Conservation (phyloP, 768 basidiomycete species). For the Royoungia palumana region DNA sequence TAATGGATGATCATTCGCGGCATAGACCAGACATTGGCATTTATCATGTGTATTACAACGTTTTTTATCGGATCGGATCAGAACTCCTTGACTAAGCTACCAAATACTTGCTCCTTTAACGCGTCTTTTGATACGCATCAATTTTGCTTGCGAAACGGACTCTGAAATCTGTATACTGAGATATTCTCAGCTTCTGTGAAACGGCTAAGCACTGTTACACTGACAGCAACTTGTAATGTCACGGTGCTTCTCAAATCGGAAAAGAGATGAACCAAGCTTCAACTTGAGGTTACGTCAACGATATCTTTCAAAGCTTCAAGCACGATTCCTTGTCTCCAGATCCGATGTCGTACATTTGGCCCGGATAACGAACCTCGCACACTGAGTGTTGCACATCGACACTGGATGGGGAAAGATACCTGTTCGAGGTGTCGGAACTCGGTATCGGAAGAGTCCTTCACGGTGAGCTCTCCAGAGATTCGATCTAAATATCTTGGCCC, state of each 20-base stretch:
- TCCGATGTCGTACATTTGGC: no score
- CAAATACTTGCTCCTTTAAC: not conserved
- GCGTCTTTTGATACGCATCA: not conserved
- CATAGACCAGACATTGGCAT: conserved; percentile 8
- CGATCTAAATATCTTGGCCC: conserved; percentile 13
- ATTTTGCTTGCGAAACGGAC: not conserved
- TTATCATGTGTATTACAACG: conserved; percentile 7
- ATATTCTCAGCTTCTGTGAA: not conserved
- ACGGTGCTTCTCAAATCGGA: no score
- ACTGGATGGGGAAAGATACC: no score
- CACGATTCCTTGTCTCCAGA: not conserved
- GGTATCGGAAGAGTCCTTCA: no score
- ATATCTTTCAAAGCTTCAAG: not conserved
- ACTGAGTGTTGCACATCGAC: no score
- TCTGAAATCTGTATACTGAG: not conserved
- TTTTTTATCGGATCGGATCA: conserved; percentile 11
- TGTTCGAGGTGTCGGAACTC: no score
- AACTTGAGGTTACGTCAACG: no score
- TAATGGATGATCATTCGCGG: conserved; percentile 6
- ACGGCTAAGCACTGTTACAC: not conserved
- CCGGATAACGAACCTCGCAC: no score
- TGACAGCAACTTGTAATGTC: no score
- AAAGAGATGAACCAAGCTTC: no score
- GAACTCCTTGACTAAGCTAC: no score
- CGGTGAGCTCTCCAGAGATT: not conserved